Evolutionary conservation across 768 basidiomycete species (phyloP).

Genomic region (Cyathus striatus): DNA sequence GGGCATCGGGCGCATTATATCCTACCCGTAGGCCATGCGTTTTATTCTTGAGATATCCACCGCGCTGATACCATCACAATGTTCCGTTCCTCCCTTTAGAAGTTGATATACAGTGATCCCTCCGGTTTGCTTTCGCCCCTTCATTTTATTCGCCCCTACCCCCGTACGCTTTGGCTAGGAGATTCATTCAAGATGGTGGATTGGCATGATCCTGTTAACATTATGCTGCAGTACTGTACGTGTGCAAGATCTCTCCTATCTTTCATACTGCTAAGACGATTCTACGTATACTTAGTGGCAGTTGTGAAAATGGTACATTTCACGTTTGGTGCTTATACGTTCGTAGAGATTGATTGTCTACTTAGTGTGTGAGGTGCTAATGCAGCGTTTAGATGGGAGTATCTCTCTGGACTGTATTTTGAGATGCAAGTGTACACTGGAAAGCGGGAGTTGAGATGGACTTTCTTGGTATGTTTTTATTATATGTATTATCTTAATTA

Average conservation of each 20-base stretch:
- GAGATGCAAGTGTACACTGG: not conserved
- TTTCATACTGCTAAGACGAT: not conserved
- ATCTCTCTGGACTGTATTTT: not conserved
- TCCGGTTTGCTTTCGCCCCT: too few species aligned
- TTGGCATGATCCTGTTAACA: not conserved
- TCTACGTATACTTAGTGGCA: not conserved
- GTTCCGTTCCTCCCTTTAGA: too few species aligned
- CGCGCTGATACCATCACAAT: too few species aligned
- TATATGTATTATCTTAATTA: too few species aligned
- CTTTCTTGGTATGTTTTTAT: not conserved
- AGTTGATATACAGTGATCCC: too few species aligned
- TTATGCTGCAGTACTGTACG: not conserved
- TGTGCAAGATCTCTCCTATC: not conserved
- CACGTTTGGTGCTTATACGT: not conserved
- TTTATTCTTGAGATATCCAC: too few species aligned
- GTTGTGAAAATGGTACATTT: not conserved
- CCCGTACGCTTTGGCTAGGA: too few species aligned
- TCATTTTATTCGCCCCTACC: too few species aligned
- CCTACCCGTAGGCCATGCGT: too few species aligned
- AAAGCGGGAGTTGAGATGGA: not conserved
- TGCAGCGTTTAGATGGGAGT: not conserved
- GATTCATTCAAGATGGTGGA: not conserved
- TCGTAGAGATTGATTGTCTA: not conserved
- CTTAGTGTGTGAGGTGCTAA: not conserved
- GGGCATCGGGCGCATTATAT: too few species aligned